Percentiles rank a stretch among this genome's conserved stretches.
These are phyloP conservation scores for Micromonas pusilla DNA, from an alignment of 139 green algal genomes.

Conservation along the genomic window DNA sequence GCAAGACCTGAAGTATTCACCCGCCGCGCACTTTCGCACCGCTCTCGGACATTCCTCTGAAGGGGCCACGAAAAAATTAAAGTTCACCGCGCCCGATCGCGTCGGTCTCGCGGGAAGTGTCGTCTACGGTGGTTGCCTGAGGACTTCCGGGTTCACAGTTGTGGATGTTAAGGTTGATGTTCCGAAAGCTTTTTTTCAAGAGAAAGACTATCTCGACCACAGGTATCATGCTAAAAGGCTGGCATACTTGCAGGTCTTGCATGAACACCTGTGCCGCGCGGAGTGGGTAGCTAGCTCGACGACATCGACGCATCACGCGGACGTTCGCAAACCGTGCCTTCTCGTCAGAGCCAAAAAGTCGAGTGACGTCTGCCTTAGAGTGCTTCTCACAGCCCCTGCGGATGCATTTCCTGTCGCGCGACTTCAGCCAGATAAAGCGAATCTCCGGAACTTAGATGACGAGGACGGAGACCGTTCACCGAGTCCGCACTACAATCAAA, in stretches of 20 bases:
- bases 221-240: slow-evolving; percentile 13
- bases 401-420: not conserved
- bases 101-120: not conserved
- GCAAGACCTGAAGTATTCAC: not conserved
- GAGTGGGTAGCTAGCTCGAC: not conserved
- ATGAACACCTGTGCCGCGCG: not conserved
- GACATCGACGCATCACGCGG: not conserved
- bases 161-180: slow-evolving; percentile 13
- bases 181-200: slow-evolving; percentile 2
- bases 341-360: not conserved
- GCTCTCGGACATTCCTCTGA: not conserved
- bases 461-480: not conserved
- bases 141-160: not conserved
- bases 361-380: not conserved
- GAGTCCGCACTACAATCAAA: slow-evolving; percentile 11
- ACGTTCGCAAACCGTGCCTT: not conserved
- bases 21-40: not conserved
- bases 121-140: not conserved
- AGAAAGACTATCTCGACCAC: slow-evolving; percentile 25
- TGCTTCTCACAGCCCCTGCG: not conserved
- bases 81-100: not conserved
- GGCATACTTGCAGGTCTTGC: not conserved
- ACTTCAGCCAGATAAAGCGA: slow-evolving; percentile 2
- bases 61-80: not conserved
- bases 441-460: slow-evolving; percentile 1